Conservation (phyloP, 345 rosid genomes). For the Citrus hindsii region DNA sequence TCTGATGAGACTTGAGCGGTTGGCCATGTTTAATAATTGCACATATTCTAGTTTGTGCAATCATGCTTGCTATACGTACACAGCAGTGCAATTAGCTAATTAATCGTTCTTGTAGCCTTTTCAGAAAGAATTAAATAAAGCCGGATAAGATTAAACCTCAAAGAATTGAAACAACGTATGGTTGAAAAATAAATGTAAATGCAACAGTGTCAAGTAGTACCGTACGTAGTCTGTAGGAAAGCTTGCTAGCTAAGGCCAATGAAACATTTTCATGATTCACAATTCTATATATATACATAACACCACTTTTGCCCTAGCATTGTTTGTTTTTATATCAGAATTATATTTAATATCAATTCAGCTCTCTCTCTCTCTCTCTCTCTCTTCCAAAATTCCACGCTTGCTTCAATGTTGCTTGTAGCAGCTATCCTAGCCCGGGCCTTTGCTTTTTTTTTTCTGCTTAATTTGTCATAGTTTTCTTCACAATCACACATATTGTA, state of each 20-base stretch:
- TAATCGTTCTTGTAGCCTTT: not conserved
- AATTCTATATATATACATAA: not conserved
- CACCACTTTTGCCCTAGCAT: not conserved
- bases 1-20: not conserved
- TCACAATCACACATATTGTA: not conserved
- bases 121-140: not conserved
- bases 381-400: conserved; percentile 2
- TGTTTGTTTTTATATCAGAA: not conserved
- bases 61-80: not conserved
- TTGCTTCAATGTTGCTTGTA: not conserved
- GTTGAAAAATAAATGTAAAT: not conserved
- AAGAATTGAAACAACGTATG: not conserved
- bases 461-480: not conserved
- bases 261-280: not conserved
- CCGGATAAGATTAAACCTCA: not conserved
- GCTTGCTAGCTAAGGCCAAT: not conserved
- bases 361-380: not conserved
- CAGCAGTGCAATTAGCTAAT: not conserved
- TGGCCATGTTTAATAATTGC: not conserved
- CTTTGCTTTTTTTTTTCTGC: conserved; percentile 6
- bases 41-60: not conserved
- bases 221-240: not conserved
- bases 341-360: too few relatives aligned
- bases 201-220: not conserved
- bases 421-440: not conserved